These are phyloP conservation scores for Dioszegia aurantiaca DNA, from an alignment of 768 basidiomycete genomes.

Conservation along the genomic window DNA sequence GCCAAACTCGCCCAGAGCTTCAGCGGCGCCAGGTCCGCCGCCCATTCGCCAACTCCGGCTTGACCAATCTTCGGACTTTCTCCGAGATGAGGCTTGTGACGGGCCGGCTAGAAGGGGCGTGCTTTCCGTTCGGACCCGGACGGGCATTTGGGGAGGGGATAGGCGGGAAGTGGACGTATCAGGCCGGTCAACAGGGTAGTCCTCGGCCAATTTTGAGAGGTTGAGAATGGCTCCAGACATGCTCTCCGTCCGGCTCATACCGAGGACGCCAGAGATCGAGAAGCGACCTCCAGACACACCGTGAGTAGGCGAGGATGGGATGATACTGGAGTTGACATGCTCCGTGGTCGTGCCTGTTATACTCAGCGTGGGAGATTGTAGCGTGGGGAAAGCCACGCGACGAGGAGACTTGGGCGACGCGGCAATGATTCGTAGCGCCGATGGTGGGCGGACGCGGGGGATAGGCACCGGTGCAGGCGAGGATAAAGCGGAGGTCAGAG, in stretches of 20 bases:
- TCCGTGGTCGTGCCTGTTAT: constrained; percentile 40
- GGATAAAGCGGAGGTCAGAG: background rate
- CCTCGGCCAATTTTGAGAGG: constrained; percentile 35
- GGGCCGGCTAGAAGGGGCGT: constrained; percentile 15
- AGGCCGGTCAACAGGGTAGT: constrained; percentile 14
- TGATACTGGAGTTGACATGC: constrained; percentile 28
- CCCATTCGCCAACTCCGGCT: constrained; percentile 38
- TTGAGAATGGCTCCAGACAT: constrained; percentile 30
- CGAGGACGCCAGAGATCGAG: constrained; percentile 43
- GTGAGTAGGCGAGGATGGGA: constrained; percentile 31
- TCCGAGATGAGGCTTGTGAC: constrained; percentile 11
- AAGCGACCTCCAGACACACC: constrained; percentile 34
- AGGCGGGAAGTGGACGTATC: background rate
- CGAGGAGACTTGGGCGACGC: constrained; percentile 24
- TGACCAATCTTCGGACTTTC: constrained; percentile 43
- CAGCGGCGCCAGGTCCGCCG: constrained; percentile 38
- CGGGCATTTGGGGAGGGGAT: background rate
- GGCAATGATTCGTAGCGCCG: constrained; percentile 24
- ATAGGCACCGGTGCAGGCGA: background rate
- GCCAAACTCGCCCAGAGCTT: constrained; percentile 41
- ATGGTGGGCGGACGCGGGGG: constrained; percentile 7
- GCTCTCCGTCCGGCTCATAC: constrained; percentile 23
- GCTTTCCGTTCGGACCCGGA: constrained; percentile 20
- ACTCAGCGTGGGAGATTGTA: constrained; percentile 35
- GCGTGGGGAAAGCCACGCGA: constrained; percentile 29